Evolutionary conservation across 1,284 basidiomycete genomes (phyloP).

Genomic region (Neonothopanus nambi): DNA sequence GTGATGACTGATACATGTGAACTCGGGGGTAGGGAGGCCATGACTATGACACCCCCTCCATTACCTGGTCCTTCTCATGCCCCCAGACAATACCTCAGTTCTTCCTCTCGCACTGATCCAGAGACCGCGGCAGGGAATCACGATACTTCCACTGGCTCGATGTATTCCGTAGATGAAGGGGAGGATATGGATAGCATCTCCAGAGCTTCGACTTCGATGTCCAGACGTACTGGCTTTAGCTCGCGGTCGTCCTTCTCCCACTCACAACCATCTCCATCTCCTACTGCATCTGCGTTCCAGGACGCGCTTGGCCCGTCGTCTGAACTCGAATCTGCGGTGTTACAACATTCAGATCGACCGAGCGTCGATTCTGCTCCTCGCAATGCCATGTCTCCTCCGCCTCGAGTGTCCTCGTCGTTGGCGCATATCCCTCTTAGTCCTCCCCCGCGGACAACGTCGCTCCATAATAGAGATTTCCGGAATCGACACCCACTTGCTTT

Average conservation of each 20-base stretch:
- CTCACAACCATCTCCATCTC: slow-evolving; percentile 43
- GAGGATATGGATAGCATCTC: slow-evolving; percentile 29
- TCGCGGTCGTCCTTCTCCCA: no score
- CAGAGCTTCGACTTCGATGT: slow-evolving; percentile 35
- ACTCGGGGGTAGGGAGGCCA: slow-evolving; percentile 25
- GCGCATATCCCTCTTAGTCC: slow-evolving; percentile 41
- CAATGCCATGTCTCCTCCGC: slow-evolving; percentile 50
- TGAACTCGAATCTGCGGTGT: slow-evolving; percentile 14
- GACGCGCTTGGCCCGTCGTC: slow-evolving; percentile 43
- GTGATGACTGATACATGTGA: slow-evolving; percentile 48
- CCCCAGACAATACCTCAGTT: background rate
- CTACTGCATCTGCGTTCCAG: slow-evolving; percentile 70
- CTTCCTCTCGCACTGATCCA: slow-evolving; percentile 13
- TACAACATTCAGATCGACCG: slow-evolving; percentile 19
- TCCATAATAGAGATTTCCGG: slow-evolving; percentile 20
- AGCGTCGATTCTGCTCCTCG: slow-evolving; percentile 32
- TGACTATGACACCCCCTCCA: slow-evolving; percentile 44
- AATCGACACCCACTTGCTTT: background rate
- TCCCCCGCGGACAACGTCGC: slow-evolving; percentile 51
- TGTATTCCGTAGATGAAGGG: slow-evolving; percentile 43
- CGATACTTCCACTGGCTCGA: slow-evolving; percentile 17
- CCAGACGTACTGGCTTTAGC: slow-evolving; percentile 18
- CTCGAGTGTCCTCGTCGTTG: slow-evolving; percentile 45
- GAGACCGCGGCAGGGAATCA: slow-evolving; percentile 19
- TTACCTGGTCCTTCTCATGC: background rate